Conservation (phyloP, 2,329 filamentous ascomycete species). For the Ophiocordyceps sinensis region DNA sequence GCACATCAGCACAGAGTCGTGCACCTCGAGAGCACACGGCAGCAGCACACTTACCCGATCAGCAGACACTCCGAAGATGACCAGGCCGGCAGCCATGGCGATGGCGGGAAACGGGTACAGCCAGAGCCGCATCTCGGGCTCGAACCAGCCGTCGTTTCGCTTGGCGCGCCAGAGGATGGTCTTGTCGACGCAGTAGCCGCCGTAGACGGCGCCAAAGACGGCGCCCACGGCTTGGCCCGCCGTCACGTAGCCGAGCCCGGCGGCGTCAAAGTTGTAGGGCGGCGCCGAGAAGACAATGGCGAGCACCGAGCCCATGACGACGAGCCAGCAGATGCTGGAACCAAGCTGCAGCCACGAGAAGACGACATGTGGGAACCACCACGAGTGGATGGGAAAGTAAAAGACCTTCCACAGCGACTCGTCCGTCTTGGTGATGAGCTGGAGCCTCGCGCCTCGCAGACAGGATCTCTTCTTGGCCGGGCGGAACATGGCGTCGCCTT, state of each 20-base stretch:
- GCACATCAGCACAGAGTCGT: too few species aligned
- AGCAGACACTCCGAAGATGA: constrained; percentile 1
- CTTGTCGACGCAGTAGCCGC: constrained; percentile 21
- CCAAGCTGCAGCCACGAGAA: not conserved
- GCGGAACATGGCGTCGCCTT: too few species aligned
- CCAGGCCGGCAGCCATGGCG: constrained; percentile 18
- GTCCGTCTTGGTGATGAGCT: constrained; percentile 6
- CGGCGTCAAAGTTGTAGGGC: constrained; percentile 14
- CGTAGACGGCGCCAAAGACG: constrained; percentile 19
- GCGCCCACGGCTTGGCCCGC: constrained; percentile 18
- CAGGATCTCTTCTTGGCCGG: too few species aligned
- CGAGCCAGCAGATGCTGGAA: constrained; percentile 1
- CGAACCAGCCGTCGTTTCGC: constrained; percentile 23
- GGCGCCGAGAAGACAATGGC: constrained; percentile 7
- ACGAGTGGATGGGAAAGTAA: constrained; percentile 8
- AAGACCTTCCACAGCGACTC: constrained; percentile 6
- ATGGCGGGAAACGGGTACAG: constrained; percentile 20
- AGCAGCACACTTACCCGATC: not conserved
- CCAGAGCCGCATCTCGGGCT: constrained; percentile 27
- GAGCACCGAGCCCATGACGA: not conserved
- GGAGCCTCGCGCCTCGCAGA: not conserved
- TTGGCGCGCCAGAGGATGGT: constrained; percentile 19
- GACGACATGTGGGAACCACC: constrained; percentile 22
- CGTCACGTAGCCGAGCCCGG: constrained; percentile 11
- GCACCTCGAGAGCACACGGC: not conserved